A percentile compares a stretch with the other conserved stretches of the same genome.
These are phyloP conservation scores for Chloris gayana DNA, from an alignment of 176 grass and related monocot genomes.

Conservation along the genomic window DNA sequence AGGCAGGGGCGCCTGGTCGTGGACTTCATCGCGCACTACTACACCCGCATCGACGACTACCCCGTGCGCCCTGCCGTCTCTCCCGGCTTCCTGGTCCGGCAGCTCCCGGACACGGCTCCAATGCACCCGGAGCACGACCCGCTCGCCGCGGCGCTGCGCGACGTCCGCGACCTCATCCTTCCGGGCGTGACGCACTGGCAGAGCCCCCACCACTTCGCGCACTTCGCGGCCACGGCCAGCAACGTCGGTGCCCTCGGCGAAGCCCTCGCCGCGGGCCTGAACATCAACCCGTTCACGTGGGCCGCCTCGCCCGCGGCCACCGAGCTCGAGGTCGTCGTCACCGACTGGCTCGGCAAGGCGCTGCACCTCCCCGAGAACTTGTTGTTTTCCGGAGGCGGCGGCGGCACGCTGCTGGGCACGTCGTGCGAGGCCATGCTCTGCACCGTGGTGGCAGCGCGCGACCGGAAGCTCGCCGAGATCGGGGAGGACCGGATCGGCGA, in stretches of 20 bases:
- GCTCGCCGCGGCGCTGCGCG: slow-evolving; percentile 27
- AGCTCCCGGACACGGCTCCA: slow-evolving; percentile 34
- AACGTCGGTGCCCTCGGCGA: slow-evolving; percentile 38
- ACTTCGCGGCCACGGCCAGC: slow-evolving; percentile 42
- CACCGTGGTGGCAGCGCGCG: slow-evolving; percentile 45
- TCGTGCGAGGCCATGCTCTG: slow-evolving; percentile 49
- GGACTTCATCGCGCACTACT: slow-evolving; percentile 71
- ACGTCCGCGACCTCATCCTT: slow-evolving; percentile 30
- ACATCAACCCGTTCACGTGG: slow-evolving; percentile 48
- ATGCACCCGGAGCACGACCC: slow-evolving; percentile 3
- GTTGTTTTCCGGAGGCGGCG: slow-evolving; percentile 35
- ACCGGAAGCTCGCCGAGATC: slow-evolving; percentile 36
- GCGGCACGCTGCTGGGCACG: slow-evolving; percentile 43
- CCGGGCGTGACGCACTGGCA: slow-evolving; percentile 53
- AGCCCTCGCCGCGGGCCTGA: slow-evolving; percentile 34
- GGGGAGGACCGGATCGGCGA: slow-evolving; percentile 24
- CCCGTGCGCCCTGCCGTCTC: slow-evolving; percentile 40
- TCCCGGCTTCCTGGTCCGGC: slow-evolving; percentile 39
- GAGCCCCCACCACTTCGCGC: slow-evolving; percentile 46
- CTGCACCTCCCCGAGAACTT: slow-evolving; percentile 22
- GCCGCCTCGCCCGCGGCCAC: slow-evolving; percentile 38
- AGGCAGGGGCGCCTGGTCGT: slow-evolving; percentile 35
- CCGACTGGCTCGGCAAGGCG: slow-evolving; percentile 53
- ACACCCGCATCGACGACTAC: slow-evolving; percentile 37
- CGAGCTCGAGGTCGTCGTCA: slow-evolving; percentile 52